Conservation (phyloP, 2,329 filamentous ascomycete genomes). For the Hirsutella thompsonii region DNA sequence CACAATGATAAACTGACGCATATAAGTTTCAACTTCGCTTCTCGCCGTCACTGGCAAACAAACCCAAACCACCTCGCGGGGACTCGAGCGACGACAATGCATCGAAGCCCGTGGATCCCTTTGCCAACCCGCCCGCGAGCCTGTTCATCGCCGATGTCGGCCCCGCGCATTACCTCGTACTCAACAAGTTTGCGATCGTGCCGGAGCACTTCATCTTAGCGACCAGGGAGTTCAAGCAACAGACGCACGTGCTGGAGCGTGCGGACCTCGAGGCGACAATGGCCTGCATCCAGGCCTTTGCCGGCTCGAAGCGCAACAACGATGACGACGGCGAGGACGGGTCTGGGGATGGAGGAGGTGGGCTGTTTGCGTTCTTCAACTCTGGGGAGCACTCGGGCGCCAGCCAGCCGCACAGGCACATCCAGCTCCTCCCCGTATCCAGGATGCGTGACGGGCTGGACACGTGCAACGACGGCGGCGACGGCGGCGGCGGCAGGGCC, state of each 20-base stretch:
- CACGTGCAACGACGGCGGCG: too few relatives aligned
- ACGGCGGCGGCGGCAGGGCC: too few relatives aligned
- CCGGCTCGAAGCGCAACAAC: conserved; percentile 6
- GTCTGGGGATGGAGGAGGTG: conserved; percentile 10
- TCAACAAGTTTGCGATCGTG: conserved; percentile 67
- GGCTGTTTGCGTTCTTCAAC: conserved; percentile 58
- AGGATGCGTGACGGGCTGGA: conserved; percentile 44
- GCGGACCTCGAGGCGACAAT: conserved; percentile 49
- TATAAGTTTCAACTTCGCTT: conserved; percentile 59
- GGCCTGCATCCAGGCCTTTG: conserved; percentile 48
- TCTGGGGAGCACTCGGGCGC: conserved; percentile 55
- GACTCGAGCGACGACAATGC: conserved; percentile 11
- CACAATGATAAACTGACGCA: too few relatives aligned
- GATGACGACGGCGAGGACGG: too few relatives aligned
- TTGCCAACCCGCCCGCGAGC: conserved; percentile 42
- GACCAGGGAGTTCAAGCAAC: conserved; percentile 49
- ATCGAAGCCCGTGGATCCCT: conserved; percentile 44
- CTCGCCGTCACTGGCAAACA: conserved; percentile 54
- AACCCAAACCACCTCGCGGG: conserved; percentile 38
- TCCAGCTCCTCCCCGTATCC: conserved; percentile 57
- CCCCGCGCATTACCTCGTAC: conserved; percentile 47
- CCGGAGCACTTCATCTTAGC: conserved; percentile 60
- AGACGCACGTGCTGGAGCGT: conserved; percentile 49
- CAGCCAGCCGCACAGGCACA: conserved; percentile 57
- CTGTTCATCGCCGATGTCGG: conserved; percentile 40